Percentiles rank a stretch among this genome's conserved stretches.
Conservation (phyloP, 495 filamentous ascomycete species). For the Tuber umbilicatum region DNA sequence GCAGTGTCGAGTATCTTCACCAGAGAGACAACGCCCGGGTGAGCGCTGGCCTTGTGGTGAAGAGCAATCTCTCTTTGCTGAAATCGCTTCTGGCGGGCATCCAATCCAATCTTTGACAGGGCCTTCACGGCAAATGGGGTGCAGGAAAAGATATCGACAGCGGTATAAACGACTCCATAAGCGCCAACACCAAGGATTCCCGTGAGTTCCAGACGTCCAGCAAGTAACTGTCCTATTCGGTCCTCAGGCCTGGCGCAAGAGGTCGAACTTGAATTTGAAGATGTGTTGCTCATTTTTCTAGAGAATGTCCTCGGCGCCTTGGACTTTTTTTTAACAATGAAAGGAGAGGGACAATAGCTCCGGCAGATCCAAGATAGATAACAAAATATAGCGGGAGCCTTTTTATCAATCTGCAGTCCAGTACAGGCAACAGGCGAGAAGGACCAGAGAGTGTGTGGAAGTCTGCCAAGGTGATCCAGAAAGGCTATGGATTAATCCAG, state of each 20-base stretch:
- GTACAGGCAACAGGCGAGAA: background rate
- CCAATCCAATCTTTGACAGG: conserved; percentile 84
- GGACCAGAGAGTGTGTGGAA: background rate
- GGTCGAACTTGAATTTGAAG: conserved; percentile 40
- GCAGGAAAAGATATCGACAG: conserved; percentile 76
- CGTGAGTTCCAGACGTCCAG: conserved; percentile 72
- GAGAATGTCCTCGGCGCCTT: conserved; percentile 14
- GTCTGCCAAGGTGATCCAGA: background rate
- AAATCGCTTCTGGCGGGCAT: conserved; percentile 78
- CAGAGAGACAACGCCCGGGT: conserved; percentile 90
- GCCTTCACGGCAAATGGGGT: conserved; percentile 91
- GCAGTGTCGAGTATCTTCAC: conserved; percentile 85
- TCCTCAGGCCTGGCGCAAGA: conserved; percentile 58
- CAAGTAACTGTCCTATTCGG: conserved; percentile 76
- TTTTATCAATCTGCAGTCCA: background rate
- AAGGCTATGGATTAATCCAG: conserved; percentile 24
- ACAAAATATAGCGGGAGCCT: background rate
- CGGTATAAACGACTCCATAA: conserved; percentile 94
- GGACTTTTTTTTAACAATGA: conserved; percentile 14
- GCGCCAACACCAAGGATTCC: conserved; percentile 86
- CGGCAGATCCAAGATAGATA: background rate
- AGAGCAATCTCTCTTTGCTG: conserved; percentile 89
- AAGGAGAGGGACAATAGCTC: conserved; percentile 14
- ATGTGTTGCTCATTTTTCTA: conserved; percentile 38
- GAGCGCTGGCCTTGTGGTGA: conserved; percentile 78